Percentiles rank a stretch among this genome's conserved stretches.
These are phyloP conservation scores for Trichosporon sp. DNA, from an alignment of 1,284 basidiomycete species.

Conservation along the genomic window DNA sequence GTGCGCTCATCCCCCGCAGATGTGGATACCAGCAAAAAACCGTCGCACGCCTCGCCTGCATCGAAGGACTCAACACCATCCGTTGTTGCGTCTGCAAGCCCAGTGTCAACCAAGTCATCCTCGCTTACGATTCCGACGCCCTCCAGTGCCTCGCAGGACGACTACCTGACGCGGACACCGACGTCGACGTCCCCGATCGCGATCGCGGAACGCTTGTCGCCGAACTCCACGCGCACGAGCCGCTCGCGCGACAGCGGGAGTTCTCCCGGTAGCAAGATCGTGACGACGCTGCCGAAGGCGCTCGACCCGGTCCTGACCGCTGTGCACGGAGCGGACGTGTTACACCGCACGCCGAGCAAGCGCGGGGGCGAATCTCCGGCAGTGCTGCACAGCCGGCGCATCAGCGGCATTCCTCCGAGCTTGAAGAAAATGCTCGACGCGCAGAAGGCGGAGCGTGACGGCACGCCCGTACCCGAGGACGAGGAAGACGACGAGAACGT, in stretches of 20 bases:
- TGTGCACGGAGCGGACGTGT: constrained; percentile 11
- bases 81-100: background rate
- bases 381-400: constrained; percentile 15
- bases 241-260: constrained; percentile 1
- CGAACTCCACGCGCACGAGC: constrained; percentile 13
- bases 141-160: background rate
- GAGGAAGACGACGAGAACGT: background rate
- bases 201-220: constrained; percentile 1
- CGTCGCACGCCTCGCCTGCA: background rate
- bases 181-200: background rate
- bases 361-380: constrained; percentile 13
- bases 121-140: constrained; percentile 4
- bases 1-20: background rate
- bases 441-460: background rate
- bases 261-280: constrained; percentile 7
- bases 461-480: background rate
- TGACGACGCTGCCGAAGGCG: background rate
- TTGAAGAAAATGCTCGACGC: constrained; percentile 9
- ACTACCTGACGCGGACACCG: constrained; percentile 2
- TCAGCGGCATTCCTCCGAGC: constrained; percentile 16
- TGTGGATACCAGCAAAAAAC: no score
- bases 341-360: background rate
- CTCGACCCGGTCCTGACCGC: constrained; percentile 22
- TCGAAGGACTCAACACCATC: background rate
- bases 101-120: background rate